Conservation (phyloP, 73 alveolate genomes). For the Paramecium pentaurelia region DNA sequence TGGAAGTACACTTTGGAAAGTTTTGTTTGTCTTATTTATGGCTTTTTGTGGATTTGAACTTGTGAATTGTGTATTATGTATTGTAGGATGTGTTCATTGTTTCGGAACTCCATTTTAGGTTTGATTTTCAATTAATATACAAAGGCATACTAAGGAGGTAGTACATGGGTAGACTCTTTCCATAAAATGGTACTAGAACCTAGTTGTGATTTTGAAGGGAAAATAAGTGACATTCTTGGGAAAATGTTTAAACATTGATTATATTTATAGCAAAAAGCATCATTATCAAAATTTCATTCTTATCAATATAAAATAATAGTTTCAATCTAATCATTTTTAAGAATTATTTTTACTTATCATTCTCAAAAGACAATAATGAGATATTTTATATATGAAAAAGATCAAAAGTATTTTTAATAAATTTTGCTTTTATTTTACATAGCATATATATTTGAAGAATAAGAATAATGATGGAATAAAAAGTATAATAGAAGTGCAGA, state of each 20-base stretch:
- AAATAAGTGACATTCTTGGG: not conserved
- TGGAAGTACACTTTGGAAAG: not conserved
- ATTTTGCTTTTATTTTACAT: too few species aligned
- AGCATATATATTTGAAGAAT: too few species aligned
- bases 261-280: not conserved
- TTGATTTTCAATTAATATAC: not conserved
- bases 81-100: slow-evolving; percentile 44
- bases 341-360: not conserved
- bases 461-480: too few species aligned
- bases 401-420: too few species aligned
- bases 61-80: not conserved
- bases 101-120: not conserved
- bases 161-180: slow-evolving; percentile 8
- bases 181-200: slow-evolving; percentile 1
- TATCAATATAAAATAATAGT: not conserved
- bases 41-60: not conserved
- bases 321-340: not conserved
- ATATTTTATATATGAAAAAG: too few species aligned
- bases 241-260: slow-evolving; percentile 1
- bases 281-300: not conserved
- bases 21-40: not conserved
- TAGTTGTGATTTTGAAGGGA: slow-evolving; percentile 42
- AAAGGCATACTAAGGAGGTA: not conserved
- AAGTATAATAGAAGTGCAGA: too few species aligned
- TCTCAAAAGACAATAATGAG: too few species aligned